Conservation (phyloP, 2,329 filamentous ascomycete genomes). For the Neopestalotiopsis clavispora region DNA sequence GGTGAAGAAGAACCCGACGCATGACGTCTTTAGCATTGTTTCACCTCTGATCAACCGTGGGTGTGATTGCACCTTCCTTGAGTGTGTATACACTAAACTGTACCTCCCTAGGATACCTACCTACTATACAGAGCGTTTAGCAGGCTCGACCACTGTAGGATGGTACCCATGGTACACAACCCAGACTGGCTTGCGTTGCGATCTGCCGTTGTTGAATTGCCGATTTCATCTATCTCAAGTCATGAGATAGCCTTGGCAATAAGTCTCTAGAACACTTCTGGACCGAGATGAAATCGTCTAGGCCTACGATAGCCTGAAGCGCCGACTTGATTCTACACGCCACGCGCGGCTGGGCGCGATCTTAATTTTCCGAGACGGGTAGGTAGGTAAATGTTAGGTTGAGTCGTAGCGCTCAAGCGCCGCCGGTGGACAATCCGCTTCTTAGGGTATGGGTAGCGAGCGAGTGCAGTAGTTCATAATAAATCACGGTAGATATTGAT, state of each 20-base stretch:
- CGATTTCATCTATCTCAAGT: neutral
- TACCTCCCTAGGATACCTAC: no score
- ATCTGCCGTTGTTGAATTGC: neutral
- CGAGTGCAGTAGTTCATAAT: no score
- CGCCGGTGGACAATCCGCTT: no score
- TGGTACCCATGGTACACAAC: no score
- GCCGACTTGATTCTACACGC: neutral
- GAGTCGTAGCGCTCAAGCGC: no score
- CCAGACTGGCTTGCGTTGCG: neutral
- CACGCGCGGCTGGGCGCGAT: neutral
- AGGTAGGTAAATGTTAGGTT: neutral
- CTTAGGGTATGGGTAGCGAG: no score
- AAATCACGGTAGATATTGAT: no score
- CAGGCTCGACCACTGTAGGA: no score
- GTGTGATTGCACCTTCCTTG: no score
- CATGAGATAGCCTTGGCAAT: neutral
- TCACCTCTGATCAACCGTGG: no score
- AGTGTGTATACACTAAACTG: no score
- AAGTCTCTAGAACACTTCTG: neutral
- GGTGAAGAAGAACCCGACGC: neutral
- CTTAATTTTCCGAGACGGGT: neutral
- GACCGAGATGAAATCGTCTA: neutral
- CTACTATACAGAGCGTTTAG: no score
- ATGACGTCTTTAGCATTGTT: neutral
- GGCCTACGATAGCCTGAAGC: neutral